Base-by-base conservation (phyloP, 768 basidiomycete genomes). In the Clitopilus hobsonii region DNA sequence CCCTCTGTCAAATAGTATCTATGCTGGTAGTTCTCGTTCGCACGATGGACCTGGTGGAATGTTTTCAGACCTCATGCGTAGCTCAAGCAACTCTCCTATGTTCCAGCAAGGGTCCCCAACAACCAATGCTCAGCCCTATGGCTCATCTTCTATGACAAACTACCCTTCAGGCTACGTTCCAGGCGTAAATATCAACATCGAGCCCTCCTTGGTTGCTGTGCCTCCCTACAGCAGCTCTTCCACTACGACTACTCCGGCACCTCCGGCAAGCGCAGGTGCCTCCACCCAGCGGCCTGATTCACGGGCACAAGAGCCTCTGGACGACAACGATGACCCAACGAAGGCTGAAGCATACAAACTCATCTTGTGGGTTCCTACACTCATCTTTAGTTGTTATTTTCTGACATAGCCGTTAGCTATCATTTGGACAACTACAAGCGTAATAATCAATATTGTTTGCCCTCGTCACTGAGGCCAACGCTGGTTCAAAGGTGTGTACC, bases 371-470 rank as follows among this genome's bases (percentile, higher is more conserved):
- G 83, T 69, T 38, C n/a, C 3, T 23, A 7, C 49, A 11, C 55
- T 54, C 36, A 51, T 49, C 38, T 54, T 54, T 38, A 2, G 5
- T 23, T 24, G 30, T n/a, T 13, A 51, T 28, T 45, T 47, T 48
- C 38, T 59, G 18, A 59, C 45, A 7, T 26, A 26, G 23, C 22
- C 3, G 41, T 24, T 51, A 92, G 91, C 56, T 95, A 96, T 69
- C 95, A 98, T 65, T 76, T 98, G 49, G 89, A 94, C 61, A 96
- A 96, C 62, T 94, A 85, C 67, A 88, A 85, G 65, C 77, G 88
- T 57, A 95, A 95, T 62, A 86, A 85, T 38, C 80, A 82, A 10
- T 98, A 98, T 65, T 91, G 89, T 63, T 75, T 98, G 5, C 95
- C 95, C 0, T 83, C 90, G 1, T 94, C 92, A 11, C 73, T 98